Conservation (phyloP, 495 filamentous ascomycete genomes). For the Aspergillus panamensis region DNA sequence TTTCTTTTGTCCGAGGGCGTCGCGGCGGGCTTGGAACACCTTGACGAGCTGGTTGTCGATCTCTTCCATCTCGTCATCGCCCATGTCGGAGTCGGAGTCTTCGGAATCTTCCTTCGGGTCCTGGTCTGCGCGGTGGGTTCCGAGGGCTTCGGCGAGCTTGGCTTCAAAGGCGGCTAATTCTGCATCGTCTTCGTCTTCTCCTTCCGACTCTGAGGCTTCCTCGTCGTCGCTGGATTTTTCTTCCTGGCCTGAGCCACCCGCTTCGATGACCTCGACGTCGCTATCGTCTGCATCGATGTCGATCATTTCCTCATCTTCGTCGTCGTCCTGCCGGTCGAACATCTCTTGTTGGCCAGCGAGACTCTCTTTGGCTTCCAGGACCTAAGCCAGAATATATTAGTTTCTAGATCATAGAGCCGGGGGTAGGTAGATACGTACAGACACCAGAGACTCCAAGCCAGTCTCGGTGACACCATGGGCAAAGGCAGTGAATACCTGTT, state of each 20-base stretch:
- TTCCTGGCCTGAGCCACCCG: slow-evolving; percentile 32
- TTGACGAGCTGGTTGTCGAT: slow-evolving; percentile 76
- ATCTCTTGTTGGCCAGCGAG: slow-evolving; percentile 78
- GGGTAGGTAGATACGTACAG: slow-evolving; percentile 31
- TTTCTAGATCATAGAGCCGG: background rate
- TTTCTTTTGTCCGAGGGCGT: slow-evolving; percentile 61
- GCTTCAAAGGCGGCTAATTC: slow-evolving; percentile 67
- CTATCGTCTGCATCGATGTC: slow-evolving; percentile 35
- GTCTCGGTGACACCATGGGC: slow-evolving; percentile 64
- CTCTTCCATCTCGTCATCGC: slow-evolving; percentile 92
- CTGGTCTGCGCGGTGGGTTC: slow-evolving; percentile 56
- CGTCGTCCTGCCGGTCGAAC: slow-evolving; percentile 73
- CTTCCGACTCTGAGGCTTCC: slow-evolving; percentile 38
- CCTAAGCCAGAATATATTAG: slow-evolving; percentile 31
- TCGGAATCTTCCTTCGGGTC: slow-evolving; percentile 51
- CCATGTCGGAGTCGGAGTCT: slow-evolving; percentile 75
- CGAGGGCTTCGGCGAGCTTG: slow-evolving; percentile 71
- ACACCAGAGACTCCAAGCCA: slow-evolving; percentile 68
- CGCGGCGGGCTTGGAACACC: slow-evolving; percentile 74
- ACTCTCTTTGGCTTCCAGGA: slow-evolving; percentile 75
- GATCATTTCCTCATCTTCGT: slow-evolving; percentile 42
- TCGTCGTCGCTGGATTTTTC: slow-evolving; percentile 19
- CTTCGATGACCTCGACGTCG: slow-evolving; percentile 43
- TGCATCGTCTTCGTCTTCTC: slow-evolving; percentile 45
- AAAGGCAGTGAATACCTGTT: slow-evolving; percentile 82